phyloP scores from a whole-genome alignment of 345 rosid genomes.

The Pugionium cornutum region DNA sequence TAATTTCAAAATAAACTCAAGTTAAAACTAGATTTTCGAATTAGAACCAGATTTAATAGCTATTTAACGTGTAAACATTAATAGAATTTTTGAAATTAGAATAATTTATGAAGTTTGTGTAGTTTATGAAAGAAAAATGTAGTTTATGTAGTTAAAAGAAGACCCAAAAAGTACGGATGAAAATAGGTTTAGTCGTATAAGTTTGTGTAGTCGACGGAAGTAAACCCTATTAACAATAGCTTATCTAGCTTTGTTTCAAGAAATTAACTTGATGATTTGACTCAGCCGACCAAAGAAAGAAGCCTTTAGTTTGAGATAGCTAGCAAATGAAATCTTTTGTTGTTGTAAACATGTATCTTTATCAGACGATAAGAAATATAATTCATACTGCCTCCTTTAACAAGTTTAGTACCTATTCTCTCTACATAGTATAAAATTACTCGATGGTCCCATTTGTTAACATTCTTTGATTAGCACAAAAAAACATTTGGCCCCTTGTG shows the following conservation, averaged over 20 bases:
- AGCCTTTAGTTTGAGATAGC: conserved; percentile 47
- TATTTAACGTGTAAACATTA: too few species aligned
- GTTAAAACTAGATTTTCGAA: too few species aligned
- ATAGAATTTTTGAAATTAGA: too few species aligned
- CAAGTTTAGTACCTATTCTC: conserved; percentile 94
- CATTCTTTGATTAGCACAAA: conserved; percentile 57
- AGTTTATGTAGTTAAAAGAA: too few species aligned
- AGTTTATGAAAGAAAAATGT: too few species aligned
- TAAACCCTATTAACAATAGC: neutral
- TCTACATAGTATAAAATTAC: conserved; percentile 47
- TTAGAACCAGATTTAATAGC: too few species aligned
- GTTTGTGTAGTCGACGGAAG: too few species aligned
- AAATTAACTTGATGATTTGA: conserved; percentile 44
- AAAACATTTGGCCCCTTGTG: conserved; percentile 51
- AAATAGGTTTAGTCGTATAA: too few species aligned
- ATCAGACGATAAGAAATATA: conserved; percentile 62
- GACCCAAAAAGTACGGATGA: too few species aligned
- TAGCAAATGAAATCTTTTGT: conserved; percentile 29
- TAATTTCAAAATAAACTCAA: too few species aligned
- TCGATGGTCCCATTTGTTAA: conserved; percentile 49
- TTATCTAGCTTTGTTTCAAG: conserved; percentile 44
- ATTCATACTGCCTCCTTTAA: conserved; percentile 61
- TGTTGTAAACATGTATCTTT: conserved; percentile 51
- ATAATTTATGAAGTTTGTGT: too few species aligned
- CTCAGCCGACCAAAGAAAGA: conserved; percentile 34